These are phyloP conservation scores for Favolaschia claudopus DNA, from an alignment of 768 basidiomycete genomes.

Conservation along the genomic window DNA sequence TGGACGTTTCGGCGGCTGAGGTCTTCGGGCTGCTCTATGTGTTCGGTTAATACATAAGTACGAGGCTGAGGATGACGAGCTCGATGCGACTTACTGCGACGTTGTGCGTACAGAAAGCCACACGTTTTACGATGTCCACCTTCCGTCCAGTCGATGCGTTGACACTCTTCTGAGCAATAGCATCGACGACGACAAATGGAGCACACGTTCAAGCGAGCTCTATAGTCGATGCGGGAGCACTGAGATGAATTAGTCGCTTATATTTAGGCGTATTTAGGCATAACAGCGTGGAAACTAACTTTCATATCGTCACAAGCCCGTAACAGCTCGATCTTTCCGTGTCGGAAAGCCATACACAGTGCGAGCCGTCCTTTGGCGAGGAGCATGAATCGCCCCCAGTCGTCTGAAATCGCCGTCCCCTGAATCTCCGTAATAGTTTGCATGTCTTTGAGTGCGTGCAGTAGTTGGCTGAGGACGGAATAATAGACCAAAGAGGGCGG, in stretches of 20 bases:
- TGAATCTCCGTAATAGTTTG: background rate
- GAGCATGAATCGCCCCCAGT: background rate
- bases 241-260: background rate
- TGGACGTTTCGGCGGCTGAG: background rate
- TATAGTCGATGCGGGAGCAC: background rate
- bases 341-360: background rate
- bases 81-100: no score
- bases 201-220: background rate
- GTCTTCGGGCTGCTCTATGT: background rate
- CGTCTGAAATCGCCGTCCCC: background rate
- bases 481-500: background rate
- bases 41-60: no score
- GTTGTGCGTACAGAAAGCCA: background rate
- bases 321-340: background rate
- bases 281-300: background rate
- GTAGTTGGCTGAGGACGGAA: background rate
- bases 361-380: constrained; percentile 1
- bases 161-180: constrained; percentile 5
- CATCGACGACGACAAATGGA: background rate
- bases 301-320: background rate
- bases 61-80: no score
- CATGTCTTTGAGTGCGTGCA: background rate
- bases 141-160: background rate
- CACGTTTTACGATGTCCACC: background rate
- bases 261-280: background rate